Percentiles rank a stretch among this genome's conserved stretches.
phyloP scores from a whole-genome alignment of 176 grass and related monocot species.

The Eragrostis curvula region DNA sequence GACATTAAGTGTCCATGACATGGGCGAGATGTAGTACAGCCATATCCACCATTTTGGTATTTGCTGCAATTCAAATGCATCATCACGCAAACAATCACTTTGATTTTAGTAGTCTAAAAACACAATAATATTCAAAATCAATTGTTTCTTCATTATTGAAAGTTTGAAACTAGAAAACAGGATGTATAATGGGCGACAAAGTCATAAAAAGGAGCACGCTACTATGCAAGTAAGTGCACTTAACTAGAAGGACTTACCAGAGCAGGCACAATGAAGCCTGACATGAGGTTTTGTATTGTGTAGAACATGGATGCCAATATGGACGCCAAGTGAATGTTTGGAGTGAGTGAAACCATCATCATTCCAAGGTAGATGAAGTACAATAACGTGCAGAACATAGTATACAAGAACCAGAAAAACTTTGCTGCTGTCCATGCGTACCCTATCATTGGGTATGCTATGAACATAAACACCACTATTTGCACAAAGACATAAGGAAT shows the following conservation, averaged over 20 bases:
- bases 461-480: conserved; percentile 49
- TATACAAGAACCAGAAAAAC: conserved; percentile 71
- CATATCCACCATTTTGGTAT: conserved; percentile 91
- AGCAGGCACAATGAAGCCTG: conserved; percentile 62
- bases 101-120: background rate
- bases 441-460: conserved; percentile 76
- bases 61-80: conserved; percentile 53
- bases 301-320: conserved; percentile 70
- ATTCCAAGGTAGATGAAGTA: conserved; percentile 77
- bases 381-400: conserved; percentile 63
- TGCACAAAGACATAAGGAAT: conserved; percentile 64
- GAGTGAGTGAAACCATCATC: conserved; percentile 64
- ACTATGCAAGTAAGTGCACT: too few relatives aligned
- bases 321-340: conserved; percentile 62
- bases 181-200: background rate
- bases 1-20: conserved; percentile 62
- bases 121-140: background rate
- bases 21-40: conserved; percentile 64
- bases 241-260: conserved; percentile 53
- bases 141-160: too few relatives aligned
- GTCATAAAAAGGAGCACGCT: background rate
- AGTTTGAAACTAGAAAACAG: background rate
- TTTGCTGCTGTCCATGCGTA: conserved; percentile 61
- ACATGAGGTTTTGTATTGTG: conserved; percentile 58
- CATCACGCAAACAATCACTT: background rate